Conservation (phyloP, 345 rosid species). For the Lumnitzera littorea region DNA sequence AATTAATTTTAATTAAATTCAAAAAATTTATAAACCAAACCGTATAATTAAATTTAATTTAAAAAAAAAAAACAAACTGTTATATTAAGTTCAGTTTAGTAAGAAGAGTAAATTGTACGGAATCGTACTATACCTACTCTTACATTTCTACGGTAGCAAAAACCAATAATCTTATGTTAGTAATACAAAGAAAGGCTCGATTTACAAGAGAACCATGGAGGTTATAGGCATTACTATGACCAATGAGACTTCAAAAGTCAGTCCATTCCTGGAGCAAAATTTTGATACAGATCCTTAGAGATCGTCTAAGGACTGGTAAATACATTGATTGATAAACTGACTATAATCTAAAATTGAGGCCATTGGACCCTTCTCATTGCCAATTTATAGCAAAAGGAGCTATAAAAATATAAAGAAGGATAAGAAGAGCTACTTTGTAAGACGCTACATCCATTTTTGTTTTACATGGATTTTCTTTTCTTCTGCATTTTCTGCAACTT, state of each 20-base stretch:
- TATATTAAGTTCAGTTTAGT: too few species aligned
- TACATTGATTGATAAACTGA: slow-evolving; percentile 6
- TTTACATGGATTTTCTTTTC: slow-evolving; percentile 60
- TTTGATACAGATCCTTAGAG: not conserved
- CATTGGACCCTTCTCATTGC: slow-evolving; percentile 14
- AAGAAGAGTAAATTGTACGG: too few species aligned
- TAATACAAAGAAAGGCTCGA: too few species aligned
- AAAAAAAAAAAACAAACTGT: too few species aligned
- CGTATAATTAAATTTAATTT: too few species aligned
- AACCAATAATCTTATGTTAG: too few species aligned
- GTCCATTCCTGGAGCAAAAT: slow-evolving; percentile 1
- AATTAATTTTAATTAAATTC: too few species aligned
- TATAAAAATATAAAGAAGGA: slow-evolving; percentile 7
- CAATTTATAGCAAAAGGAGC: slow-evolving; percentile 15
- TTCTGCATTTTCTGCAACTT: slow-evolving; percentile 62
- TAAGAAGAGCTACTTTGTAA: slow-evolving; percentile 6
- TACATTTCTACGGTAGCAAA: too few species aligned
- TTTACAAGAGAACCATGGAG: too few species aligned
- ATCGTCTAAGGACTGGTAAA: not conserved
- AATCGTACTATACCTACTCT: too few species aligned
- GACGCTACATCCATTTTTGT: not conserved
- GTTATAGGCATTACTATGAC: too few species aligned
- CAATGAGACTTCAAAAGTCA: not conserved
- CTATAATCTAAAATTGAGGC: slow-evolving; percentile 6
- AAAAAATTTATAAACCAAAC: too few species aligned